Evolutionary conservation across 2,329 filamentous ascomycete genomes (phyloP).

Genomic region (Pseudofabraea citricarpa): DNA sequence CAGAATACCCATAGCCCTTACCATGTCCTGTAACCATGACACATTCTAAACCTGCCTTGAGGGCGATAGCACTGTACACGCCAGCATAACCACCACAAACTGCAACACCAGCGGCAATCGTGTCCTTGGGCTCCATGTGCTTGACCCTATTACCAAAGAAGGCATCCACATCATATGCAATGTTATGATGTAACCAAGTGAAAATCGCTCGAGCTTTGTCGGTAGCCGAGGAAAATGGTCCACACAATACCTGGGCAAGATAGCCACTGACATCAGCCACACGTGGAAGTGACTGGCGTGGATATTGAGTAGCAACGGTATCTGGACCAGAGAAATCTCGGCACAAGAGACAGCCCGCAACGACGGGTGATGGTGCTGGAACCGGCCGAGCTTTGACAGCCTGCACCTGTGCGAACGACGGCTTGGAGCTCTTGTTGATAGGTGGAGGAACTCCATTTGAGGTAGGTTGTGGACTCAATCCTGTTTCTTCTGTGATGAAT

Average conservation of each 20-base stretch:
- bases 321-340: constrained; percentile 86
- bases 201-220: constrained; percentile 94
- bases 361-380: constrained; percentile 15
- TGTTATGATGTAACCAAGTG: constrained; percentile 92
- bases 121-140: constrained; percentile 64
- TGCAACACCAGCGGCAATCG: constrained; percentile 71
- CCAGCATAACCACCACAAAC: constrained; percentile 91
- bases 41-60: constrained; percentile 73
- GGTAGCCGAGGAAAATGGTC: constrained; percentile 73
- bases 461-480: constrained; percentile 10
- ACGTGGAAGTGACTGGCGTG: constrained; percentile 63
- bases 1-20: constrained; percentile 74
- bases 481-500: constrained; percentile 21
- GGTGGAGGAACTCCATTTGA: constrained; percentile 22
- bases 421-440: constrained; percentile 24
- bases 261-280: constrained; percentile 58
- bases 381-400: constrained; percentile 27
- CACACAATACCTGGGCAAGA: constrained; percentile 73
- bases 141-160: constrained; percentile 72
- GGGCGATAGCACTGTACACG: constrained; percentile 73
- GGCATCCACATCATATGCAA: constrained; percentile 73
- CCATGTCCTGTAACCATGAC: constrained; percentile 73
- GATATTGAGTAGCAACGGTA: constrained; percentile 70
- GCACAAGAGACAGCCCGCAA: constrained; percentile 67
- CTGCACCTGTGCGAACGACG: constrained; percentile 41